Percentiles rank a stretch among this genome's conserved stretches.
These are phyloP conservation scores for Coccomyxa sp. DNA, from an alignment of 139 green algal species.

Conservation along the genomic window DNA sequence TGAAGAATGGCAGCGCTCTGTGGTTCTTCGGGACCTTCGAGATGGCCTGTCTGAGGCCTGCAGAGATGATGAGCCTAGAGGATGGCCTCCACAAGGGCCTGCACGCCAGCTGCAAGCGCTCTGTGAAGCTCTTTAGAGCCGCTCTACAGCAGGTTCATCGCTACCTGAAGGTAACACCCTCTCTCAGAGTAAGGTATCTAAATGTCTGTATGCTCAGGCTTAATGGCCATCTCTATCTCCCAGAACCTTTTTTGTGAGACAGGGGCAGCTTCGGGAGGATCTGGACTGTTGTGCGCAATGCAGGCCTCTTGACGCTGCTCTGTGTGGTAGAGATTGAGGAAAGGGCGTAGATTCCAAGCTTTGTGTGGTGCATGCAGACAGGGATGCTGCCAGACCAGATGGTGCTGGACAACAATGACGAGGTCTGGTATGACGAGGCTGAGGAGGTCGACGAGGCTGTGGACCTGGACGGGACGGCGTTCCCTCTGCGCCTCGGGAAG, in stretches of 20 bases:
- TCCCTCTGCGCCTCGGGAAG: background rate
- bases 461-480: background rate
- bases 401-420: conserved; percentile 55
- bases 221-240: too few relatives aligned
- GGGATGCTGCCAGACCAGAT: conserved; percentile 55
- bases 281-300: background rate
- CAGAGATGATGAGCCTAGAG: conserved; percentile 14
- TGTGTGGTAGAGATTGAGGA: too few relatives aligned
- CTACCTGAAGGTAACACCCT: conserved; percentile 10
- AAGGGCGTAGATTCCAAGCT: background rate
- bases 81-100: conserved; percentile 13
- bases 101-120: conserved; percentile 11
- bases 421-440: conserved; percentile 16
- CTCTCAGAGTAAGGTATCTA: background rate
- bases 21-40: conserved; percentile 38
- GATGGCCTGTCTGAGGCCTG: conserved; percentile 7
- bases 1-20: background rate
- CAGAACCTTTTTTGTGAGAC: background rate
- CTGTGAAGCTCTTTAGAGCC: background rate
- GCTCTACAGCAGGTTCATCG: conserved; percentile 9
- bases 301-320: too few relatives aligned
- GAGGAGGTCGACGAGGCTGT: conserved; percentile 3
- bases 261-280: background rate
- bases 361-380: conserved; percentile 1
- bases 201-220: background rate